Evolutionary conservation across 192 early-diverging fungal genomes (phyloP).

Genomic region (Coemansia pectinata): DNA sequence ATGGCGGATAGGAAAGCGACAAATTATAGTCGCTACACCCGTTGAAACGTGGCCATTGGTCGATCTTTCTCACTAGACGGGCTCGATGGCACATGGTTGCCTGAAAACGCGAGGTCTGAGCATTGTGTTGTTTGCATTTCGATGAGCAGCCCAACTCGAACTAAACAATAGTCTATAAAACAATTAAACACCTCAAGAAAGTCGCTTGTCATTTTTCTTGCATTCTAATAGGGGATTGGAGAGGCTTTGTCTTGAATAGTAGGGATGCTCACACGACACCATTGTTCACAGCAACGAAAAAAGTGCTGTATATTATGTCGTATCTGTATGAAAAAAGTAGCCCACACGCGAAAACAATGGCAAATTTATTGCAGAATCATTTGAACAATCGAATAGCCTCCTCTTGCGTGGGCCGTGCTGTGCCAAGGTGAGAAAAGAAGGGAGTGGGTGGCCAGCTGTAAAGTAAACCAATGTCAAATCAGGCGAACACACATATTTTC

Average conservation of each 20-base stretch:
- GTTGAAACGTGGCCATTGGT: neutral
- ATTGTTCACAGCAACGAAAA: conserved; percentile 1
- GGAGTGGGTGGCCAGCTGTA: neutral
- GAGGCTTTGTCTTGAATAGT: conserved; percentile 2
- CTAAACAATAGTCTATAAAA: neutral
- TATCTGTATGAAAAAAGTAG: neutral
- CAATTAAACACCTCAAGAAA: neutral
- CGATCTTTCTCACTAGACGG: neutral
- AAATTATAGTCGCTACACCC: neutral
- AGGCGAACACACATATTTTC: neutral
- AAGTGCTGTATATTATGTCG: neutral
- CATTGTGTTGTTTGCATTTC: conserved; percentile 2
- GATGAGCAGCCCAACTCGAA: neutral
- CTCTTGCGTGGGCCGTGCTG: neutral
- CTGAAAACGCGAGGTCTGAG: neutral
- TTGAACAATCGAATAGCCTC: neutral
- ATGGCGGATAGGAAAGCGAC: neutral
- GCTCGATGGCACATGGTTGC: neutral
- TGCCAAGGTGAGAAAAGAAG: neutral
- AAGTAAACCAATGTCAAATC: neutral
- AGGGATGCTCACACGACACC: neutral
- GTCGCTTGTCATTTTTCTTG: neutral
- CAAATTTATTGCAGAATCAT: neutral
- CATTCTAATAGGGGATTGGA: neutral
- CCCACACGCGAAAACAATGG: neutral